These are phyloP conservation scores for Neurospora tetraspora DNA, from an alignment of 495 filamentous ascomycete species.

Conservation along the genomic window DNA sequence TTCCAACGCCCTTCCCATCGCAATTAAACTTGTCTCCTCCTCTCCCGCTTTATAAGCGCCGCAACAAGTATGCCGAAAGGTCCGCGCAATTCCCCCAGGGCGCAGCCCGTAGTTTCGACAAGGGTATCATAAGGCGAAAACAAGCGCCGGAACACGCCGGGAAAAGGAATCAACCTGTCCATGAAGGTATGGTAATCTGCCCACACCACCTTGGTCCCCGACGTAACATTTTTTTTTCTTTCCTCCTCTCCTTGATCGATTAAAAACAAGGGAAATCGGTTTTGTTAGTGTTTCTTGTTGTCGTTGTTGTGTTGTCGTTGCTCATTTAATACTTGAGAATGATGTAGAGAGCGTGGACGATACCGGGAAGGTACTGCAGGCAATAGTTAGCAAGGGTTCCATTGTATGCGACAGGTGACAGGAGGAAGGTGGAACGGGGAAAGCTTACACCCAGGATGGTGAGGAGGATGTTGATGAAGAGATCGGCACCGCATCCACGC, in stretches of 20 bases:
- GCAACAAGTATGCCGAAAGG: not conserved
- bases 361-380: conserved; percentile 42
- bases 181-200: not conserved
- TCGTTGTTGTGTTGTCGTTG: not conserved
- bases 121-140: not conserved
- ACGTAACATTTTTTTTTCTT: not conserved
- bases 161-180: not conserved
- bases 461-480: conserved; percentile 86
- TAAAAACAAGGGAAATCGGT: not conserved
- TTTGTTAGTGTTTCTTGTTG: not conserved
- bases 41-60: not conserved
- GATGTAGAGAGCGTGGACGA: conserved; percentile 54
- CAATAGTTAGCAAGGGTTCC: not conserved
- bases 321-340: conserved; percentile 37
- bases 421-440: not conserved
- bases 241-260: not conserved
- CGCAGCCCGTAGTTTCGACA: not conserved
- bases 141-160: not conserved
- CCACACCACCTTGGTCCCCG: not conserved
- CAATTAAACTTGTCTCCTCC: not conserved
- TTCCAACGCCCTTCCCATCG: not conserved
- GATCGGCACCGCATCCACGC: conserved; percentile 74
- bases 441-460: conserved; percentile 67
- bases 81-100: not conserved
- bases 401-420: not conserved